A percentile compares a stretch with the other conserved stretches of the same genome.
Evolutionary conservation across 257 asterid genomes (phyloP).

Genomic region (Ophiorrhiza pumila): DNA sequence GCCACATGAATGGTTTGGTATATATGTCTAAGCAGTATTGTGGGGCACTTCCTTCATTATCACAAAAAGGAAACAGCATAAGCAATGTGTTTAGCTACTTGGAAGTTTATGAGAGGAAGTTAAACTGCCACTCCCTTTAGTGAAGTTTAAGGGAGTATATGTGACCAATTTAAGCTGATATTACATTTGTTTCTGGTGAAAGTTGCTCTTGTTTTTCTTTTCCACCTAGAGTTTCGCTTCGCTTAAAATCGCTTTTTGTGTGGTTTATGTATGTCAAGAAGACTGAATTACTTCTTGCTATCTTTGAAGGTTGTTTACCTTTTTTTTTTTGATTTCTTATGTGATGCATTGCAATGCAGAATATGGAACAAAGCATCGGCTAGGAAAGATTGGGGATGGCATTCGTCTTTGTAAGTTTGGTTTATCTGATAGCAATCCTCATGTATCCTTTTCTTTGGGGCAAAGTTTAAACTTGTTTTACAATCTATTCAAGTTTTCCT

Average conservation of each 20-base stretch:
- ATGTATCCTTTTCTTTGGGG: neutral
- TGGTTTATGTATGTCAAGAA: neutral
- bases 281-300: neutral
- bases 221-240: neutral
- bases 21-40: neutral
- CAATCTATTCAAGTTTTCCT: no score
- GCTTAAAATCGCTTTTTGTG: neutral
- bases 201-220: no score
- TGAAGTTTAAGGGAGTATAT: neutral
- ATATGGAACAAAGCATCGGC: constrained; percentile 64
- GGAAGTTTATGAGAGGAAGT: neutral
- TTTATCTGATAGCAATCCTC: neutral
- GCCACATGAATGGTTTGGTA: neutral
- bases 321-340: neutral
- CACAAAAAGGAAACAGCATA: no score
- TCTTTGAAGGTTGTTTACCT: neutral
- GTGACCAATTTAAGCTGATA: neutral
- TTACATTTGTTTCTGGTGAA: neutral
- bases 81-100: no score
- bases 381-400: constrained; percentile 88
- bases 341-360: constrained; percentile 39
- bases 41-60: no score
- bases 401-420: constrained; percentile 79
- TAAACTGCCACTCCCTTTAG: neutral
- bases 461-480: constrained; percentile 14